Percentiles rank a stretch among this genome's conserved stretches.
These are phyloP conservation scores for Boechera divaricarpa DNA, from an alignment of 345 rosid genomes.

Conservation along the genomic window DNA sequence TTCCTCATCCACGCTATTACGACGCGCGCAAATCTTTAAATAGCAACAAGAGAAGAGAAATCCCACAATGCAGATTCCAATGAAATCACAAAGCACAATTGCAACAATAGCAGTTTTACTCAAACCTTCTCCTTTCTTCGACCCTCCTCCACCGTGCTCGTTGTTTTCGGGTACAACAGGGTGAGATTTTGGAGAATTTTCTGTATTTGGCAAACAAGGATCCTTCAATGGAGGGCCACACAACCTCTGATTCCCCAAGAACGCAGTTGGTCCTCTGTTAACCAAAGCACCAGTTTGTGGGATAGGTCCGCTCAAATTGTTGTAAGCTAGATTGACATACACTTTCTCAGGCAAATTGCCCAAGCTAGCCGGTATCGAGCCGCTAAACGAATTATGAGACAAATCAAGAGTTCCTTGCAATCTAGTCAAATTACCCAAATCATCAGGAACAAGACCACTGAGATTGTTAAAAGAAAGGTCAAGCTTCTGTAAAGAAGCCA, in stretches of 20 bases:
- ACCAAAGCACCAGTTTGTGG: constrained; percentile 91
- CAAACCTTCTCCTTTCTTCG: constrained; percentile 60
- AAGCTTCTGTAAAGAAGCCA: constrained; percentile 73
- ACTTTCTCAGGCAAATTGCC: constrained; percentile 95
- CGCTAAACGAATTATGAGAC: constrained; percentile 77
- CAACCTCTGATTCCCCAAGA: constrained; percentile 83
- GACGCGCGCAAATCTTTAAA: constrained; percentile 55
- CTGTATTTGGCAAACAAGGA: constrained; percentile 60
- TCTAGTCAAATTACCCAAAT: constrained; percentile 72
- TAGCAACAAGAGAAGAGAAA: constrained; percentile 83
- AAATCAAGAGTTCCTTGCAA: constrained; percentile 96
- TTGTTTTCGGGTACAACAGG: constrained; percentile 66
- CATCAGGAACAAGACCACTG: constrained; percentile 72
- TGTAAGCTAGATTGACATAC: constrained; percentile 80
- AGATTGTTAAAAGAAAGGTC: constrained; percentile 78
- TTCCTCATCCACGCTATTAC: constrained; percentile 55
- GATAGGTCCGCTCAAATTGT: constrained; percentile 86
- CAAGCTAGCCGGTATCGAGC: constrained; percentile 81
- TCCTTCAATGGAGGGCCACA: constrained; percentile 92
- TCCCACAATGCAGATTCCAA: constrained; percentile 92
- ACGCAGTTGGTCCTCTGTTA: constrained; percentile 92
- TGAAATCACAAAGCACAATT: constrained; percentile 72
- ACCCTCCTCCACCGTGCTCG: constrained; percentile 41
- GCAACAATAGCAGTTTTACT: constrained; percentile 66
- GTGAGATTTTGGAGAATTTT: constrained; percentile 59